phyloP scores from a whole-genome alignment of 345 rosid genomes.

The Gossypium ekmanianum region DNA sequence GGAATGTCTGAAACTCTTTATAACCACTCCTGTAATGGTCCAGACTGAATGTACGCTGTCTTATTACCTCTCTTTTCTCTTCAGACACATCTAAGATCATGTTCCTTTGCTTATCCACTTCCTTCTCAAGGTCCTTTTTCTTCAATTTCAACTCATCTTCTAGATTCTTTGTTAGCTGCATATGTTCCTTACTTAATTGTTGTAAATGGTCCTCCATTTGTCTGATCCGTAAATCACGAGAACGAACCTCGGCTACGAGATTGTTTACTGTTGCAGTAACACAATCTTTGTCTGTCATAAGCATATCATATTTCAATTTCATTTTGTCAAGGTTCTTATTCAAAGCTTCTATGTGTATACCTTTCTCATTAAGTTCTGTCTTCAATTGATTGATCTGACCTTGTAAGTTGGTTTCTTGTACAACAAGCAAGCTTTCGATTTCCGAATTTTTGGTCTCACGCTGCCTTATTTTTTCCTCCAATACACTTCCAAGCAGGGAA shows the following conservation, averaged over 20 bases:
- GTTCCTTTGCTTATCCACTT: constrained; percentile 44
- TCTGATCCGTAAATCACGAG: constrained; percentile 36
- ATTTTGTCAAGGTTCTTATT: constrained; percentile 39
- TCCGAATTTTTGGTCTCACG: constrained; percentile 38
- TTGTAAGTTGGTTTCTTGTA: constrained; percentile 26
- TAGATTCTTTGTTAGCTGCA: constrained; percentile 31
- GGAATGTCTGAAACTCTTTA: constrained; percentile 49
- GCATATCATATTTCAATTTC: constrained; percentile 40
- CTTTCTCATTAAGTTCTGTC: constrained; percentile 8
- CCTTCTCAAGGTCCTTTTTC: constrained; percentile 45
- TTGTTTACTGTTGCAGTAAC: constrained; percentile 32
- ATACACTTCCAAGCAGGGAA: constrained; percentile 8
- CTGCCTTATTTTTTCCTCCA: constrained; percentile 43
- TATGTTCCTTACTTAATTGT: constrained; percentile 28
- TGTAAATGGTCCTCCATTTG: constrained; percentile 45
- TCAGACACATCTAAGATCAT: constrained; percentile 54
- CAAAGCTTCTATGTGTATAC: constrained; percentile 11
- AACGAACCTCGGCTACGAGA: constrained; percentile 43
- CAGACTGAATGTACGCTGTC: constrained; percentile 78
- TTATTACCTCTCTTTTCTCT: constrained; percentile 79
- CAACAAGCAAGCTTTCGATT: constrained; percentile 22
- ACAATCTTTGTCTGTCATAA: constrained; percentile 53
- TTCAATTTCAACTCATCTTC: constrained; percentile 34
- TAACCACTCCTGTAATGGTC: constrained; percentile 77
- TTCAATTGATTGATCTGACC: constrained; percentile 36